A percentile compares a stretch with the other conserved stretches of the same genome.
phyloP scores from a whole-genome alignment of 163 green algal genomes.

The Scenedesmus sp. region DNA sequence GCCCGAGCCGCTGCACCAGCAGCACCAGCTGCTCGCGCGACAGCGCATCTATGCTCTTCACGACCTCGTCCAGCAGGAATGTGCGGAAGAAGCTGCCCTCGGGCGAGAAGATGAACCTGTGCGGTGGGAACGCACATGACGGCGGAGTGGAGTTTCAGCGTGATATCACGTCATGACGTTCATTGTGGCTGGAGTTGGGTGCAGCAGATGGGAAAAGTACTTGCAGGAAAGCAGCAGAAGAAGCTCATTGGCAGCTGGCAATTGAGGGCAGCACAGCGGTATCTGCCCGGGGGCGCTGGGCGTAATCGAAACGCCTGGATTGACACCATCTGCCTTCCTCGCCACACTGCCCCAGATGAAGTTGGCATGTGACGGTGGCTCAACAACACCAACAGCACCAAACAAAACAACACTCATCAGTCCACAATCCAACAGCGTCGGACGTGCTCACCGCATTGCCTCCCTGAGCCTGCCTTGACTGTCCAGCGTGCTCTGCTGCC shows the following conservation, averaged over 20 bases:
- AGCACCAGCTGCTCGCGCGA: conserved; percentile 83
- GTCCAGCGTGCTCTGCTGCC: conserved; percentile 43
- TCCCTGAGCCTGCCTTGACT: conserved; percentile 75
- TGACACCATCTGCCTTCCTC: too few species aligned
- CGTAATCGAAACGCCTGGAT: too few species aligned
- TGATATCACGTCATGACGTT: too few species aligned
- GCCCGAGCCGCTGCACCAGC: conserved; percentile 60
- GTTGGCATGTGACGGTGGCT: too few species aligned
- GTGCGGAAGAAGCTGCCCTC: conserved; percentile 82
- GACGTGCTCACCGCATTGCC: conserved; percentile 87
- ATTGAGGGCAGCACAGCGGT: too few species aligned
- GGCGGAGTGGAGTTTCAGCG: too few species aligned
- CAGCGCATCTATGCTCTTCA: conserved; percentile 95
- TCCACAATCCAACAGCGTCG: neutral
- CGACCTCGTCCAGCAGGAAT: conserved; percentile 97
- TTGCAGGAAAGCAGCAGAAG: too few species aligned
- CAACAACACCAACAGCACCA: neutral
- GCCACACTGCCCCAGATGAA: too few species aligned
- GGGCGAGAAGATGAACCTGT: conserved; percentile 50
- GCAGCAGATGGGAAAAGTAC: too few species aligned
- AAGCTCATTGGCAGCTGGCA: neutral
- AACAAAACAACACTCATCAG: neutral
- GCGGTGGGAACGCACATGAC: neutral
- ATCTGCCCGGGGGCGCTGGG: too few species aligned
- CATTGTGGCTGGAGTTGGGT: too few species aligned